Evolutionary conservation across 495 filamentous ascomycete genomes (phyloP), one percentile per base, ranked within the genome.

Genomic region (Penicillium pancosmium): DNA sequence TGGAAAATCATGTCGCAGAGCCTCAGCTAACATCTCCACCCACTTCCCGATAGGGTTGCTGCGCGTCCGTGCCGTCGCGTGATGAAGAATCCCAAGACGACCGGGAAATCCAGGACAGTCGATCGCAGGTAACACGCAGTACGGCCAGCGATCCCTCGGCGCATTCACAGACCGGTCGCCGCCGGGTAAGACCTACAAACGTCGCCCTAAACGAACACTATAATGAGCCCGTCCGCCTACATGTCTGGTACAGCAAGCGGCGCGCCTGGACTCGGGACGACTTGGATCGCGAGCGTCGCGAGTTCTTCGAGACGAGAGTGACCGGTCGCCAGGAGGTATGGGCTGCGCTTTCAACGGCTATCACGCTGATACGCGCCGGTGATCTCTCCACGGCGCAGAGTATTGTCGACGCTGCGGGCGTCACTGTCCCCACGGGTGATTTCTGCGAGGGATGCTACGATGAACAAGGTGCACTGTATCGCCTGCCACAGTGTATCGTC

Each of bases 231-330:
- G 69, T 85, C 50, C 77, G 77, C 25, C 68, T 60, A 0, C 82
- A 84, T 66, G 59, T 75, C 16, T 84, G 82, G 81, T 71, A 73
- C 33, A 72, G 78, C 59, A 81, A 82, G 59, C 74, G 72, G 9
- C 78, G 74, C 16, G 52, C 65, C 11, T 87, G 87, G 85, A 84
- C 77, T 1, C 78, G 78, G 21, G 57, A 62, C 5, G 69, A 82
- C 46, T 70, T 86, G 2, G 71, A 78, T 48, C 76, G 68, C 33
- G 81, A 82, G 55, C 77, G 83, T 31, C 69, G 71, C 23, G 90
- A 90, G 56, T 94, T 92, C 74, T 94, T 91, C 62, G 89, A 92
- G 54, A 98, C 93, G 3, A 77, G 90, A 34, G 90, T 94, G 4
- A 88, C 88, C 5, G 91, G 92, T 10, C 80, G 84, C 6, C 59